Evolutionary conservation across 2,329 filamentous ascomycete species (phyloP), one percentile per base, ranked within the genome.

Genomic region (Dryadomyces quercivorus): DNA sequence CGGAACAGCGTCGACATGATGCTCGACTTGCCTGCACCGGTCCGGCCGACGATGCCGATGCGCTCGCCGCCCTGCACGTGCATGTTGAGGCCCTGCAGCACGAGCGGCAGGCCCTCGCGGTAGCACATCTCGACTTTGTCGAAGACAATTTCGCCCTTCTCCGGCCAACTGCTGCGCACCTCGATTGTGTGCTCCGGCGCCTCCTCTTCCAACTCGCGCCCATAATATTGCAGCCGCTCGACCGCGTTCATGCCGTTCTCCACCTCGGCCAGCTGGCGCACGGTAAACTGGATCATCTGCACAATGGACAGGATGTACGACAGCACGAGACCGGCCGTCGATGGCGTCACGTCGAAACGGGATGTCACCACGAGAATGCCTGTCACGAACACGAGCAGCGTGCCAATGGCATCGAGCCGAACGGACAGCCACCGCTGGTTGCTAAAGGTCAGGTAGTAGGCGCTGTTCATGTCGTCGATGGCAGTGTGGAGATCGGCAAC

Each of bases 201-300:
- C 68, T 97, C 93, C 65, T 95, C 86, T 59, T 95, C 90, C 5
- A 98, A 78, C 61, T 88, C 70, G 1, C 81, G 88, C 54, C 88
- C 91, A 66, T 97, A 97, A 72, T 95, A 89, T 66, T 90, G 83
- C 38, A 97, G 75, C 51, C 93, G 85, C 70, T 97, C 92, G 0
- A 94, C 93, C 0, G 91, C 85, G 67, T 96, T 97, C 92, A 97
- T 97, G 65, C 91, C 89, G 70, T 96, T 97, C 69, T 97, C 92
- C 9, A 97, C 89, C 68, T 96, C 92, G 26, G 92, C 92, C 8
- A 96, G 76, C 69, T 97, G 92, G 18, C 93, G 82, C 18, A 97
- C 88, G 0, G 89, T 92, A 68, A 96, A 96, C 65, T 96, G 92
- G 60, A 97, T 85, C 86, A 96, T 90, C 67, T 94, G 88, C 18